A percentile compares a stretch with the other conserved stretches of the same genome.
Conservation (phyloP, 768 basidiomycete species). For the Tubosaeta sp. region DNA sequence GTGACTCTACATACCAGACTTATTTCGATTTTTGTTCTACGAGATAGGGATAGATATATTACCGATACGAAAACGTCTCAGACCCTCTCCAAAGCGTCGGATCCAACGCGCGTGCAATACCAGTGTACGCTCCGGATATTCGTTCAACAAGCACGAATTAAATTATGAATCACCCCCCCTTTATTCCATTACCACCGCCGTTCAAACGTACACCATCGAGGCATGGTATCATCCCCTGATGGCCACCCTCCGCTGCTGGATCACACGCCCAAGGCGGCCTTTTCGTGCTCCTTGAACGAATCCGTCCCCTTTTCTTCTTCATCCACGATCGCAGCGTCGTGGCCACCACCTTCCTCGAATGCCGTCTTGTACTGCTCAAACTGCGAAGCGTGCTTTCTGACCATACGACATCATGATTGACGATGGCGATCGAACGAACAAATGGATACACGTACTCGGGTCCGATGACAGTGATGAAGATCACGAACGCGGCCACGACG, state of each 20-base stretch:
- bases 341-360: constrained; percentile 69
- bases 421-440: background rate
- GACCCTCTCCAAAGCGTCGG: background rate
- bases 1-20: too few species aligned
- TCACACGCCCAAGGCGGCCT: constrained; percentile 5
- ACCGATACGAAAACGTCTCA: background rate
- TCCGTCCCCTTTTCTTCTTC: constrained; percentile 9
- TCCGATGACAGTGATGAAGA: constrained; percentile 74
- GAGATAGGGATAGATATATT: too few species aligned
- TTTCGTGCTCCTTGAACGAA: constrained; percentile 9
- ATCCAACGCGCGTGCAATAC: background rate
- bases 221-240: background rate
- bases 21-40: too few species aligned
- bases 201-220: background rate
- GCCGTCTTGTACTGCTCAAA: constrained; percentile 83
- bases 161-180: background rate
- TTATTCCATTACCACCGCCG: background rate
- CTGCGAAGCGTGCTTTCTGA: constrained; percentile 69
- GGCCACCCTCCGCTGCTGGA: background rate
- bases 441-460: constrained; percentile 57
- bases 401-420: background rate
- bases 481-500: constrained; percentile 68
- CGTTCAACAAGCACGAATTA: background rate
- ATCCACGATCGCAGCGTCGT: constrained; percentile 39
- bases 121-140: background rate